Percentiles rank a stretch among this genome's conserved stretches.
Conservation (phyloP, 192 early-diverging fungal genomes). For the Gamsiella multidivaricata region DNA sequence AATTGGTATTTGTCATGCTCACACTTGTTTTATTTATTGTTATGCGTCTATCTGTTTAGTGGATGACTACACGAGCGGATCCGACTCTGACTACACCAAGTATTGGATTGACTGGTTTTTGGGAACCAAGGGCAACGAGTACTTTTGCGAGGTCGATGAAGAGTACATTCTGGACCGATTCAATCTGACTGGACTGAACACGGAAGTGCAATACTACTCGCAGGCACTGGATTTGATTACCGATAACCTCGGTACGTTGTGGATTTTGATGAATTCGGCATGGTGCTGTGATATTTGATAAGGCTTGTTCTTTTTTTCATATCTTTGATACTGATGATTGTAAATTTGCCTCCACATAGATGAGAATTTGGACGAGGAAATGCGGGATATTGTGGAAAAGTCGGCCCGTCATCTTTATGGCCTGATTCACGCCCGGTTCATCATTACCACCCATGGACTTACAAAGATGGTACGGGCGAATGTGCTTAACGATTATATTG, state of each 20-base stretch:
- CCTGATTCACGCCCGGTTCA: conserved; percentile 97
- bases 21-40: not conserved
- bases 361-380: conserved; percentile 74
- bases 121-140: conserved; percentile 92
- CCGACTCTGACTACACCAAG: conserved; percentile 72
- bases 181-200: conserved; percentile 93
- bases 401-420: conserved; percentile 95
- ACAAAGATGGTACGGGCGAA: conserved; percentile 97
- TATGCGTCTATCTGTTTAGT: too few species aligned
- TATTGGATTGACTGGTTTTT: conserved; percentile 98
- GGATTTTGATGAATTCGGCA: not conserved
- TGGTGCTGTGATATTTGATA: too few species aligned
- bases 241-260: conserved; percentile 76
- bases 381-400: conserved; percentile 84
- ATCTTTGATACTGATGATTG: not conserved
- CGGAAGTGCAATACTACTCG: conserved; percentile 91
- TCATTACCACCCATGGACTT: conserved; percentile 92
- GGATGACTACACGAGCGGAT: conserved; percentile 69
- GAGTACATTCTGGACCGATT: conserved; percentile 97
- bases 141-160: conserved; percentile 98
- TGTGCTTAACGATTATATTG: not conserved
- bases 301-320: too few species aligned
- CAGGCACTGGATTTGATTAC: conserved; percentile 94
- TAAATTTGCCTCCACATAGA: conserved; percentile 55
- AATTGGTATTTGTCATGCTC: not conserved